phyloP scores from a whole-genome alignment of 2,329 filamentous ascomycete genomes.

The Arthrocladium fulminans region DNA sequence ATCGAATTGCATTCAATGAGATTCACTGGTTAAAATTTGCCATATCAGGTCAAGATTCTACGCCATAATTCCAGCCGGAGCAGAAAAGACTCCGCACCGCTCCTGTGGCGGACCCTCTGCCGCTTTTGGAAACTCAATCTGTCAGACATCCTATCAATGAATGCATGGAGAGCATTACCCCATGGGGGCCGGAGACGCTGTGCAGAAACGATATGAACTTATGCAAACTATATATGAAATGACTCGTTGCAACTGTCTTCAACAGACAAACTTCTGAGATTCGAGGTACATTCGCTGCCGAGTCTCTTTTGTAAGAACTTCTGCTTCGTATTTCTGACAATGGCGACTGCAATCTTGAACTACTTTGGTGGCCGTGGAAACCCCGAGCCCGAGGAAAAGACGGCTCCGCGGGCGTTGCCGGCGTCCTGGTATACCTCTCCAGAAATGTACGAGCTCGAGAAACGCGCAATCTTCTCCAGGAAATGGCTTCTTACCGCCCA shows the following conservation, averaged over 20 bases:
- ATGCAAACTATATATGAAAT: not conserved
- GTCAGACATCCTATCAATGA: not conserved
- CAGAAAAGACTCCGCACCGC: too few species aligned
- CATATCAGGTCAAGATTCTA: too few species aligned
- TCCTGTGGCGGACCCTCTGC: too few species aligned
- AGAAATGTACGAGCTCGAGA: constrained; percentile 43
- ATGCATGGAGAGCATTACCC: not conserved
- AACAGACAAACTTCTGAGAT: not conserved
- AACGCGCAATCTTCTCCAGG: constrained; percentile 43
- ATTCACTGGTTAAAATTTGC: too few species aligned
- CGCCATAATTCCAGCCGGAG: too few species aligned
- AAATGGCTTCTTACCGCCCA: constrained; percentile 38
- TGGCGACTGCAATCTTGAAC: constrained; percentile 14
- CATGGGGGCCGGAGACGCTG: not conserved
- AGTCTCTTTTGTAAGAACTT: not conserved
- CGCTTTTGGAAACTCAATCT: not conserved
- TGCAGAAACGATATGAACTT: not conserved
- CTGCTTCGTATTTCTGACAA: constrained; percentile 1
- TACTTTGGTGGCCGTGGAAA: constrained; percentile 8
- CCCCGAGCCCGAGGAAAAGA: constrained; percentile 3
- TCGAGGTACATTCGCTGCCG: not conserved
- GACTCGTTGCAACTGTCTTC: too few species aligned
- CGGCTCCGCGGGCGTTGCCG: constrained; percentile 33
- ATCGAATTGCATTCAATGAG: too few species aligned
- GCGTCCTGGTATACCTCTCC: constrained; percentile 45